Percentiles rank a stretch among this genome's conserved stretches.
These are phyloP conservation scores for Daldinia concentrica DNA, from an alignment of 495 filamentous ascomycete genomes.

Conservation along the genomic window DNA sequence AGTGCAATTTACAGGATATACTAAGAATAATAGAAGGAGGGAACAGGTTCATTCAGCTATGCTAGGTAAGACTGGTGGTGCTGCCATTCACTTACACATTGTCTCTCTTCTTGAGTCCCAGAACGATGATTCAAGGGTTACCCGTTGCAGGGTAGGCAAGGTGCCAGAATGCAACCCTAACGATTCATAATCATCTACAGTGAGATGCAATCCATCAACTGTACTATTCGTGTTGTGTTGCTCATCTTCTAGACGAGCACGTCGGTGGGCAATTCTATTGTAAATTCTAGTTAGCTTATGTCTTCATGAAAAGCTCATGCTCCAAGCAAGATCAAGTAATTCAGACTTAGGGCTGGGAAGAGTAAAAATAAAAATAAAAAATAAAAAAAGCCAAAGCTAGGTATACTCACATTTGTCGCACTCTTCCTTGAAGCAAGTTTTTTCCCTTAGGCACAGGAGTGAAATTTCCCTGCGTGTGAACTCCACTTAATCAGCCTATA, in stretches of 20 bases:
- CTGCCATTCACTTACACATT: conserved; percentile 38
- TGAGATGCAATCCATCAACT: conserved; percentile 43
- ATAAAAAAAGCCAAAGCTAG: background rate
- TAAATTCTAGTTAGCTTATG: conserved; percentile 12
- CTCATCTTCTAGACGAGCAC: conserved; percentile 23
- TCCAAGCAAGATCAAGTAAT: background rate
- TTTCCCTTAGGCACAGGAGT: conserved; percentile 34
- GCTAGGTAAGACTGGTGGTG: background rate
- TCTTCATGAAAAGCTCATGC: background rate
- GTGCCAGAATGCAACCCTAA: conserved; percentile 47
- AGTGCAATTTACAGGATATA: conserved; percentile 3
- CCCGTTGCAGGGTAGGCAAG: conserved; percentile 41
- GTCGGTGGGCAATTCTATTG: conserved; percentile 42
- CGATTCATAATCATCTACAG: conserved; percentile 43
- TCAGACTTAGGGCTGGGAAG: background rate
- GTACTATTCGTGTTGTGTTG: conserved; percentile 2
- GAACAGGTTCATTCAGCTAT: background rate
- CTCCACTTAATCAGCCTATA: conserved; percentile 2
- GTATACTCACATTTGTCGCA: conserved; percentile 47
- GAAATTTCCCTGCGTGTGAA: conserved; percentile 43
- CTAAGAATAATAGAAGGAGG: background rate
- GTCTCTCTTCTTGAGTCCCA: conserved; percentile 48
- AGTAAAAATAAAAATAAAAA: background rate
- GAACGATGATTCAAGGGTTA: conserved; percentile 47
- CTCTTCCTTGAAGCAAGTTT: conserved; percentile 40